These are phyloP conservation scores for Infundibulicybe gibba DNA, from an alignment of 768 basidiomycete species.

Conservation along the genomic window DNA sequence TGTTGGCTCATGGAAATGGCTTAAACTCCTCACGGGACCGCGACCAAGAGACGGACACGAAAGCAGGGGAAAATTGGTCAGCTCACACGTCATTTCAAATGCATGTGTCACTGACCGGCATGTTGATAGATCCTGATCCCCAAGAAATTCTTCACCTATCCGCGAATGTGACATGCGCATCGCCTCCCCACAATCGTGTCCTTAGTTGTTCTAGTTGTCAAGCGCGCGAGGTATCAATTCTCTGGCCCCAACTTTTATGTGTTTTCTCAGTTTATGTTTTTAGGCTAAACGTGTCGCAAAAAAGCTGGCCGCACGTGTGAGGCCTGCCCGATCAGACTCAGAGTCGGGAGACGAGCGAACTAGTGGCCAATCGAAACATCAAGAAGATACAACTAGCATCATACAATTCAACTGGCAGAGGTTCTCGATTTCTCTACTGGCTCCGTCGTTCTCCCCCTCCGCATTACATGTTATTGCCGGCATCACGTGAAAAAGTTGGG, in stretches of 20 bases:
- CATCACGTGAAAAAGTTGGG: conserved; percentile 97
- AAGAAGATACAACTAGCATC: conserved; percentile 77
- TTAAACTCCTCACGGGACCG: conserved; percentile 78
- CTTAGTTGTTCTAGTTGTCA: conserved; percentile 87
- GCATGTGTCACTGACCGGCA: conserved; percentile 13
- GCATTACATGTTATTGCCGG: conserved; percentile 97
- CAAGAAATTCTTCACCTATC: conserved; percentile 71
- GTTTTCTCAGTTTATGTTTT: conserved; percentile 7
- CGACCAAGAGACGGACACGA: conserved; percentile 80
- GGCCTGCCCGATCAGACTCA: conserved; percentile 74
- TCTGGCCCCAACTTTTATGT: neutral
- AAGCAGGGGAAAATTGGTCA: conserved; percentile 82
- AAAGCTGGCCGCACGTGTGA: conserved; percentile 80
- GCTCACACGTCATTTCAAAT: conserved; percentile 11
- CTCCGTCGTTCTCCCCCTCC: conserved; percentile 83
- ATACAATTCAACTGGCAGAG: conserved; percentile 96
- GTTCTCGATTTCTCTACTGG: conserved; percentile 87
- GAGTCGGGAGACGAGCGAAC: conserved; percentile 58
- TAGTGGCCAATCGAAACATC: conserved; percentile 40
- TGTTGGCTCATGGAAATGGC: conserved; percentile 89
- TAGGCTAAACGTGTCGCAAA: conserved; percentile 88
- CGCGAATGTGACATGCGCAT: conserved; percentile 76
- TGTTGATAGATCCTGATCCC: conserved; percentile 51
- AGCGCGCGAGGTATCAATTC: conserved; percentile 65
- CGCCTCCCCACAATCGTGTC: conserved; percentile 73